Evolutionary conservation across 2,329 filamentous ascomycete species (phyloP).

Genomic region (Fusarium nygamai): DNA sequence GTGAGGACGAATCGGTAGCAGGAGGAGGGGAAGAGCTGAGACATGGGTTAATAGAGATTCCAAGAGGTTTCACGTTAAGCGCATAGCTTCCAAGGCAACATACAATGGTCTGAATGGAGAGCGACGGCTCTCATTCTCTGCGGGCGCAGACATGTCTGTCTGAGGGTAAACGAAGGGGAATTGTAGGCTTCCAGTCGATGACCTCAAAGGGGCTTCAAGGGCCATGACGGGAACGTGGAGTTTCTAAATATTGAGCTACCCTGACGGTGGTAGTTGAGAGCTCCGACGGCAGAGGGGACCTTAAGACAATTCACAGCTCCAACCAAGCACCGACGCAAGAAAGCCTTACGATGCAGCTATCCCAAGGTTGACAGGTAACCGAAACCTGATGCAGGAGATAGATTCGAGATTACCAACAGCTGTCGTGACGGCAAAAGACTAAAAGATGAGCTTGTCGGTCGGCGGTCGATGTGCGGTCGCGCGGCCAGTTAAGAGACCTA

Average conservation of each 20-base stretch:
- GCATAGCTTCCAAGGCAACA: constrained; percentile 39
- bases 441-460: constrained; percentile 11
- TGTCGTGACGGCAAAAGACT: constrained; percentile 10
- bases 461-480: constrained; percentile 23
- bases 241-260: constrained; percentile 15
- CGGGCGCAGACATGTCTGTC: constrained; percentile 63
- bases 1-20: constrained; percentile 56
- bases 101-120: constrained; percentile 64
- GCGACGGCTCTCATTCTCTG: constrained; percentile 60
- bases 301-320: constrained; percentile 20
- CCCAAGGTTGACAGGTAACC: constrained; percentile 14
- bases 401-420: constrained; percentile 3
- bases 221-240: constrained; percentile 45
- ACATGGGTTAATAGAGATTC: constrained; percentile 13
- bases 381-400: background rate
- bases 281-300: constrained; percentile 4
- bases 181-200: constrained; percentile 64
- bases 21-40: constrained; percentile 51
- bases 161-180: constrained; percentile 56
- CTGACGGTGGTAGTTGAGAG: constrained; percentile 22
- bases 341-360: constrained; percentile 37
- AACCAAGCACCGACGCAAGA: constrained; percentile 35
- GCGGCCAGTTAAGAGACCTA: constrained; percentile 35
- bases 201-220: constrained; percentile 66
- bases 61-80: background rate